Conservation (phyloP, 805 yeast genomes). For the Lipomyces lipofer region DNA sequence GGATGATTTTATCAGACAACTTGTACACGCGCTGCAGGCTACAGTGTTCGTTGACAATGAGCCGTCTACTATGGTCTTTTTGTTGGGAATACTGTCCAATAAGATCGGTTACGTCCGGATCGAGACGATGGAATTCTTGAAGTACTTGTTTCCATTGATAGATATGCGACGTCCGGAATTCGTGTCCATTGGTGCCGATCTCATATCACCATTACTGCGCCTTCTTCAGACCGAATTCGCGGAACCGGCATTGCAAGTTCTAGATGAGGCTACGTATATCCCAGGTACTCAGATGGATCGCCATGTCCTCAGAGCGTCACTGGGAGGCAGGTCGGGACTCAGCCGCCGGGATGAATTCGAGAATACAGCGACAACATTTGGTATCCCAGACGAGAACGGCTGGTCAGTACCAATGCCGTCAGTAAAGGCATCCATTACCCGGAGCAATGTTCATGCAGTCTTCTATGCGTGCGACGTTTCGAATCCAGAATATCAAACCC, state of each 20-base stretch:
- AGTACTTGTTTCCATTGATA: conserved; percentile 71
- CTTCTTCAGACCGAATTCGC: conserved; percentile 81
- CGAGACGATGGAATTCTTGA: conserved; percentile 76
- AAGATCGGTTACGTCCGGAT: conserved; percentile 72
- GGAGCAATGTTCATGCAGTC: conserved; percentile 94
- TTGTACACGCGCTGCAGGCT: conserved; percentile 65
- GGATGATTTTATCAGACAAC: conserved; percentile 82
- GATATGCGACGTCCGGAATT: conserved; percentile 78
- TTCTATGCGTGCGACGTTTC: conserved; percentile 74
- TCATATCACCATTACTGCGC: conserved; percentile 85
- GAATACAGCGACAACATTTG: conserved; percentile 84
- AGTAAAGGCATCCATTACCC: conserved; percentile 79
- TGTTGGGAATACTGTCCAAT: conserved; percentile 79
- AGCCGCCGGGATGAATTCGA: conserved; percentile 68
- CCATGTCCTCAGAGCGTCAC: conserved; percentile 86
- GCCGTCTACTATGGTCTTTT: conserved; percentile 70
- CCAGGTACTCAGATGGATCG: conserved; percentile 89
- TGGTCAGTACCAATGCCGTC: conserved; percentile 98
- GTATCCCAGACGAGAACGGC: conserved; percentile 92
- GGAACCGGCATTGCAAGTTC: conserved; percentile 81
- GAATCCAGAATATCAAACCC: conserved; percentile 21
- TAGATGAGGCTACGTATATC: conserved; percentile 81
- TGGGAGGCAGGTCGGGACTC: conserved; percentile 70
- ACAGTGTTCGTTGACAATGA: conserved; percentile 73
- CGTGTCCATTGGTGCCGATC: conserved; percentile 89